Evolutionary conservation across 306 rosid genomes (phyloP), one percentile per base, ranked within the genome.

Genomic region (Trifolium dubium): DNA sequence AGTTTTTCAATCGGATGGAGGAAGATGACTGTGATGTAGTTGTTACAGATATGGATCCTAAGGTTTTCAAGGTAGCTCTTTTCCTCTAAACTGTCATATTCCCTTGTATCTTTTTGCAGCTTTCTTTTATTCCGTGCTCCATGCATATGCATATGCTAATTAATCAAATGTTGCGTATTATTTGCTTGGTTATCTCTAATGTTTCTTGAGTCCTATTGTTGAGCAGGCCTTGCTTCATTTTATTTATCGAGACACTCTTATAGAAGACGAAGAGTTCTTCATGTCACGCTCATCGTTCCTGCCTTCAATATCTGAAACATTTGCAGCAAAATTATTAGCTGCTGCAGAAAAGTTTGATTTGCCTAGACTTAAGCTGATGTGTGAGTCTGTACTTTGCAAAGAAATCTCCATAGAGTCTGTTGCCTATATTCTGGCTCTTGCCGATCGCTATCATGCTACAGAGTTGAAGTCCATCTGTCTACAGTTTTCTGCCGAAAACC

Each of bases 361-460:
- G 79, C 90, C 93, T 7, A 88, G 99, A 86, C 97, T 94, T 40
- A 76, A 89, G 82, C 69, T 88, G 88, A 87, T 89, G 96, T 94
- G 99, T 17, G 99, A 94, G 82, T 92, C 99, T 66, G 95, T 88
- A 82, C 89, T 94, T 60, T 94, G 99, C 88, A 89, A 89, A 86
- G 95, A 88, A 75, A 88, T 94, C 75, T 88, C 97, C 41, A 90
- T 92, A 39, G 89, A 89, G 73, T 92, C 97, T 55, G 97, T 94
- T 75, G 91, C 96, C 76, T 87, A 88, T 81, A 88, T 94, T 46
- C 87, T 92, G 69, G 95, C 95, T 77, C 89, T 94, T 80, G 99
- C 99, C 15, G 99, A 92, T 73, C 89, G 86, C 51, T 83, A 86
- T 83, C 89, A 83, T 50, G 97, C 97, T 17, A 74, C 96, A 13